Evolutionary conservation across 345 rosid species (phyloP).

Genomic region (Leavenworthia alabamica): DNA sequence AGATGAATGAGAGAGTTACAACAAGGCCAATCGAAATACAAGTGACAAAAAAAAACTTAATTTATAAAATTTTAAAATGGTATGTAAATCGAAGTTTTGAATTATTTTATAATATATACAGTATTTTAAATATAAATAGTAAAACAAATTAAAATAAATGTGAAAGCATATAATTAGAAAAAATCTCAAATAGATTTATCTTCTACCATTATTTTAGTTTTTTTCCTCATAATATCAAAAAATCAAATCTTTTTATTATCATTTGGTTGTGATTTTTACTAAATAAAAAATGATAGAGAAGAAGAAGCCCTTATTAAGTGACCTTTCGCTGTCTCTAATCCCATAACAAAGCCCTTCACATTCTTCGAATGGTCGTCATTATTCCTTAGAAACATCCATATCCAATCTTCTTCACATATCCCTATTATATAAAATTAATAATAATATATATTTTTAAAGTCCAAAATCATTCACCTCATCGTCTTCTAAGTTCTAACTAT

Average conservation of each 20-base stretch:
- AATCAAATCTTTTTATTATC: too few species aligned
- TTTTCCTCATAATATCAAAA: too few species aligned
- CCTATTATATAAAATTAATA: too few species aligned
- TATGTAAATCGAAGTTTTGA: too few species aligned
- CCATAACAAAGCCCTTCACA: too few species aligned
- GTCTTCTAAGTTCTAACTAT: not conserved
- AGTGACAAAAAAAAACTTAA: not conserved
- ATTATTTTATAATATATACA: too few species aligned
- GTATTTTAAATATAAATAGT: not conserved
- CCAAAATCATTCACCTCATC: too few species aligned
- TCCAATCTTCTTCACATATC: constrained; percentile 16
- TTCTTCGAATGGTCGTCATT: constrained; percentile 28
- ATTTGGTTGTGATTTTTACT: not conserved
- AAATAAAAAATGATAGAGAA: not conserved
- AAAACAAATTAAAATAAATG: not conserved
- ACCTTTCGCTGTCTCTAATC: constrained; percentile 30
- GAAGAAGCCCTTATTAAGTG: constrained; percentile 20
- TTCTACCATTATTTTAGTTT: too few species aligned
- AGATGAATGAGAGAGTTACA: not conserved
- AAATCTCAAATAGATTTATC: too few species aligned
- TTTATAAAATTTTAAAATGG: not conserved
- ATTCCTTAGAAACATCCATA: constrained; percentile 15
- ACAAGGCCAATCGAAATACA: too few species aligned
- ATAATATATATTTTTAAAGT: not conserved
- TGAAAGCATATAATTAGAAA: too few species aligned